phyloP scores from a whole-genome alignment of 345 rosid species.

The Citrus hindsii region DNA sequence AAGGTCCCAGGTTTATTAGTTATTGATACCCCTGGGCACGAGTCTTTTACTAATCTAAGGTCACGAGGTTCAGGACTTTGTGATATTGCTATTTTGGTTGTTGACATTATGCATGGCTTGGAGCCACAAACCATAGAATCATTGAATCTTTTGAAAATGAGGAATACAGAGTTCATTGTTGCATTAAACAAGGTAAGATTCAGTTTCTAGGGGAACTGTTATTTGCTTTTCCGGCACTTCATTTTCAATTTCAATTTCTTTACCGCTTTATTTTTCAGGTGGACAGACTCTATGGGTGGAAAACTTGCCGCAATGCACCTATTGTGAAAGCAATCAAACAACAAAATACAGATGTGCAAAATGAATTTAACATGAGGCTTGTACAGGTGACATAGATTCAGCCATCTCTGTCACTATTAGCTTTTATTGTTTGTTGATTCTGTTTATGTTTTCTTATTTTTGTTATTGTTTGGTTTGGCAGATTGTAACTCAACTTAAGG shows the following conservation, averaged over 20 bases:
- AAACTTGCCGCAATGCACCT: slow-evolving; percentile 71
- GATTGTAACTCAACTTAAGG: slow-evolving; percentile 77
- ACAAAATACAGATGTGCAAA: slow-evolving; percentile 61
- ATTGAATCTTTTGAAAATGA: slow-evolving; percentile 76
- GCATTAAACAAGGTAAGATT: slow-evolving; percentile 85
- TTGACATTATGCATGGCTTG: slow-evolving; percentile 90
- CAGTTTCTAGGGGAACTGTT: background rate
- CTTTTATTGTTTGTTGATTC: background rate
- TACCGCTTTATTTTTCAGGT: slow-evolving; percentile 44
- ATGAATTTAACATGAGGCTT: slow-evolving; percentile 74
- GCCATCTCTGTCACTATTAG: background rate
- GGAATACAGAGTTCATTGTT: slow-evolving; percentile 85
- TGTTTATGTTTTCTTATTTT: background rate
- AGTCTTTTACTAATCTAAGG: slow-evolving; percentile 81
- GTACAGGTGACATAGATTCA: slow-evolving; percentile 35
- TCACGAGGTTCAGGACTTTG: slow-evolving; percentile 95
- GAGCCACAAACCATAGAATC: slow-evolving; percentile 95
- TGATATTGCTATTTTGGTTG: slow-evolving; percentile 95
- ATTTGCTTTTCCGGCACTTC: slow-evolving; percentile 8
- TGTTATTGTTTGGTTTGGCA: slow-evolving; percentile 20
- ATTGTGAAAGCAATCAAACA: slow-evolving; percentile 63
- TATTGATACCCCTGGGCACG: slow-evolving; percentile 98
- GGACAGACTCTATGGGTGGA: slow-evolving; percentile 95
- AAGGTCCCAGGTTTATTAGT: slow-evolving; percentile 96
- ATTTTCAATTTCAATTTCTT: background rate